Evolutionary conservation across 2,329 filamentous ascomycete species (phyloP).

Genomic region (Stemphylium lycopersici): DNA sequence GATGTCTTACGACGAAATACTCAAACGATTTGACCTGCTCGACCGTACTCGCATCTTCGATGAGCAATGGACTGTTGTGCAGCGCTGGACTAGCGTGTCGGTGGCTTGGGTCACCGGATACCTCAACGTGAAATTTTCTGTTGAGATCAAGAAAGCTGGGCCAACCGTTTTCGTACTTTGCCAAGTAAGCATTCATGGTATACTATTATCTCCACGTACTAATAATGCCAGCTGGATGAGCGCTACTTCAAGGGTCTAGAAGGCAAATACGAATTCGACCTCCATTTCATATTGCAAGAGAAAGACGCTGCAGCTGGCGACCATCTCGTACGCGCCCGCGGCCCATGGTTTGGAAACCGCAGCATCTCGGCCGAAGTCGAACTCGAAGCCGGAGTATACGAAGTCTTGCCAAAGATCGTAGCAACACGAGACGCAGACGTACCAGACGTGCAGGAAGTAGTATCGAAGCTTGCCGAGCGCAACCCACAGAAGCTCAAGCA

Average conservation of each 20-base stretch:
- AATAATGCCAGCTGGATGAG: slow-evolving; percentile 59
- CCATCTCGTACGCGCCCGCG: slow-evolving; percentile 60
- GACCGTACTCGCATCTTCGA: slow-evolving; percentile 66
- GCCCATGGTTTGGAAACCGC: slow-evolving; percentile 65
- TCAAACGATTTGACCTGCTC: slow-evolving; percentile 62
- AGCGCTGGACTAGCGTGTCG: slow-evolving; percentile 64
- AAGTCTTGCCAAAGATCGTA: slow-evolving; percentile 74
- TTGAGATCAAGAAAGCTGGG: slow-evolving; percentile 59
- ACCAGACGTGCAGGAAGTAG: slow-evolving; percentile 67
- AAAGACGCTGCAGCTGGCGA: slow-evolving; percentile 55
- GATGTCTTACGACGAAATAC: slow-evolving; percentile 65
- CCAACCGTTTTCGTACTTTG: slow-evolving; percentile 65
- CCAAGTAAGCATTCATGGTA: slow-evolving; percentile 50
- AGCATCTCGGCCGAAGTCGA: slow-evolving; percentile 78
- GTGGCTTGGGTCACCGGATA: slow-evolving; percentile 67
- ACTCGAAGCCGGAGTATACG: slow-evolving; percentile 74
- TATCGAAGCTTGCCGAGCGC: slow-evolving; percentile 49
- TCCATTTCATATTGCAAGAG: slow-evolving; percentile 65
- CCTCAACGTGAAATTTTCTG: slow-evolving; percentile 64
- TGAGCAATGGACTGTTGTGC: slow-evolving; percentile 63
- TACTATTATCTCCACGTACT: slow-evolving; percentile 42
- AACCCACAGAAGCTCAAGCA: slow-evolving; percentile 62
- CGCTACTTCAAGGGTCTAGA: slow-evolving; percentile 64
- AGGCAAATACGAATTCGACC: slow-evolving; percentile 62
- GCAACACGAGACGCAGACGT: slow-evolving; percentile 60